phyloP scores from a whole-genome alignment of 805 yeast genomes.

The Candida anglica region DNA sequence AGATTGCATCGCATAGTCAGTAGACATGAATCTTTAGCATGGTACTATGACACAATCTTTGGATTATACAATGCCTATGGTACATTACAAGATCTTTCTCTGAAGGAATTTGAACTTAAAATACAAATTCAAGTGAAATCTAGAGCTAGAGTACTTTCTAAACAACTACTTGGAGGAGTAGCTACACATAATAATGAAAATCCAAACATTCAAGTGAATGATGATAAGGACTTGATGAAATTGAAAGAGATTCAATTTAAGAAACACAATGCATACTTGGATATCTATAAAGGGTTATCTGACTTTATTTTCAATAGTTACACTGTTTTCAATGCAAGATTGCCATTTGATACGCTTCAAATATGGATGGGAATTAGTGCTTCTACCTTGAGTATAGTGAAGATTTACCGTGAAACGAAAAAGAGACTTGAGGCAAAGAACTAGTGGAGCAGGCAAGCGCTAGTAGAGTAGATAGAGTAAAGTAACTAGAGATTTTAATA shows the following conservation, averaged over 20 bases:
- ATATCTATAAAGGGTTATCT: constrained; percentile 33
- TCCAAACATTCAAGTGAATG: constrained; percentile 13
- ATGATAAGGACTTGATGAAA: constrained; percentile 15
- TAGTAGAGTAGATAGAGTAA: too few relatives aligned
- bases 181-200: constrained; percentile 7
- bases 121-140: constrained; percentile 61
- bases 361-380: constrained; percentile 46
- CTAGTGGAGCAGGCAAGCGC: too few relatives aligned
- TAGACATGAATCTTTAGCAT: constrained; percentile 60
- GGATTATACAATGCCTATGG: constrained; percentile 50
- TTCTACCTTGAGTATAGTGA: constrained; percentile 31
- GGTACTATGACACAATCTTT: constrained; percentile 64
- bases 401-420: constrained; percentile 36
- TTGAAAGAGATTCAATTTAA: constrained; percentile 32
- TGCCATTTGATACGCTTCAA: constrained; percentile 37
- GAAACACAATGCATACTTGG: constrained; percentile 34
- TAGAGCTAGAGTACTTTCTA: constrained; percentile 44
- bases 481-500: too few relatives aligned
- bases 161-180: constrained; percentile 29
- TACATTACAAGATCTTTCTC: constrained; percentile 37
- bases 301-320: constrained; percentile 39
- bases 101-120: constrained; percentile 48
- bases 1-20: constrained; percentile 35
- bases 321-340: constrained; percentile 33
- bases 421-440: constrained; percentile 13